Percentiles rank a stretch among this genome's conserved stretches.
These are phyloP conservation scores for Metschnikowia cerradonensis DNA, from an alignment of 805 yeast species.

Conservation along the genomic window DNA sequence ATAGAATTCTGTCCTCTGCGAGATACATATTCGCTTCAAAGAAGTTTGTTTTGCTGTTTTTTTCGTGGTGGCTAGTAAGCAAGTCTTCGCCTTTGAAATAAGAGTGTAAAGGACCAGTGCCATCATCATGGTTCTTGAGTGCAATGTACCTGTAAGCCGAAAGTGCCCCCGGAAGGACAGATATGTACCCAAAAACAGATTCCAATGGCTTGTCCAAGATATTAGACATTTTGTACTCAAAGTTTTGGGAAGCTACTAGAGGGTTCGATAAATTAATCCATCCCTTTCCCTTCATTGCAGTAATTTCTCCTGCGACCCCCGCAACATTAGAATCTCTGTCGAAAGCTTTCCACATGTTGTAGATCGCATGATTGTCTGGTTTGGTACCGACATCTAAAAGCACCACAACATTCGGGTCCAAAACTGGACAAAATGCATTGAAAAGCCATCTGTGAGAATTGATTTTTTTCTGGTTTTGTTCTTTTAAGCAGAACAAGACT, in stretches of 20 bases:
- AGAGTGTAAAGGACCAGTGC: slow-evolving; percentile 85
- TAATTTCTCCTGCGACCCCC: slow-evolving; percentile 98
- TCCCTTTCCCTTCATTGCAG: slow-evolving; percentile 88
- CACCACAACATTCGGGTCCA: slow-evolving; percentile 88
- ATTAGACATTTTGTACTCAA: slow-evolving; percentile 96
- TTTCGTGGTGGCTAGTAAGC: slow-evolving; percentile 24
- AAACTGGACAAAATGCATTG: slow-evolving; percentile 87
- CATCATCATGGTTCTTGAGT: slow-evolving; percentile 76
- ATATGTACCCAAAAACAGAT: slow-evolving; percentile 85
- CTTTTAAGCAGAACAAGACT: slow-evolving; percentile 87
- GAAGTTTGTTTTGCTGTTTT: slow-evolving; percentile 59
- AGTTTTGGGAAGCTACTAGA: slow-evolving; percentile 91
- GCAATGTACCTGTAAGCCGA: slow-evolving; percentile 93
- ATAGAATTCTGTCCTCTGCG: slow-evolving; percentile 28
- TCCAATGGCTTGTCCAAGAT: slow-evolving; percentile 93
- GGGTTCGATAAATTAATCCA: slow-evolving; percentile 84
- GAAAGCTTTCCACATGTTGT: slow-evolving; percentile 96
- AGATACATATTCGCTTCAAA: slow-evolving; percentile 71
- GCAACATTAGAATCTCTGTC: slow-evolving; percentile 96
- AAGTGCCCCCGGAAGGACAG: slow-evolving; percentile 93
- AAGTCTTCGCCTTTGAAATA: slow-evolving; percentile 84
- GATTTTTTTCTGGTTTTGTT: slow-evolving; percentile 85
- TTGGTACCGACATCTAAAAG: slow-evolving; percentile 96
- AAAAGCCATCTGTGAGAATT: slow-evolving; percentile 98
- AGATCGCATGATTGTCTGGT: slow-evolving; percentile 84